Evolutionary conservation across 169 alveolate genomes (phyloP).

Genomic region (Cystoisospora suis): DNA sequence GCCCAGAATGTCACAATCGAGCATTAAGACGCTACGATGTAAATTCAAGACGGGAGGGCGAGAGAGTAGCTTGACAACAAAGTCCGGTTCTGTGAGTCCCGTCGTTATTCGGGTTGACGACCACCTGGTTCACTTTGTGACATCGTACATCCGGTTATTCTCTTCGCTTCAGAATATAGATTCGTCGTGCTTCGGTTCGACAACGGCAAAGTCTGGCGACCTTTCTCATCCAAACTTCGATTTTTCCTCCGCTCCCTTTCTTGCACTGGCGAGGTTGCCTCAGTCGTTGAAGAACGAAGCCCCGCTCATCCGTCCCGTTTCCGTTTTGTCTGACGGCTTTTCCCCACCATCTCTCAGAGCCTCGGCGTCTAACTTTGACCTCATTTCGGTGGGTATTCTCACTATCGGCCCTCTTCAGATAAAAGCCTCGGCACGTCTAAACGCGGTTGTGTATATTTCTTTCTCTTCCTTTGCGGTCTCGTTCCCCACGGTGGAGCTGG

Average conservation of each 20-base stretch:
- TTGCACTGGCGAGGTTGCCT: background rate
- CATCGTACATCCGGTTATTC: background rate
- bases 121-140: background rate
- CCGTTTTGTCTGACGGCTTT: background rate
- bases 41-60: background rate
- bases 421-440: background rate
- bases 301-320: background rate
- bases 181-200: too few relatives aligned
- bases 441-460: background rate
- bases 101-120: background rate
- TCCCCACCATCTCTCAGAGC: background rate
- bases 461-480: background rate
- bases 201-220: too few relatives aligned
- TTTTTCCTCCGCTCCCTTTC: background rate
- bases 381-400: background rate
- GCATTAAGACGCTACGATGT: too few relatives aligned
- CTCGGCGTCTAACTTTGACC: background rate
- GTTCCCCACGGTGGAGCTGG: background rate
- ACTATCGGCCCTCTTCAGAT: background rate
- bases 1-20: too few relatives aligned
- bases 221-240: background rate
- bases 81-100: too few relatives aligned
- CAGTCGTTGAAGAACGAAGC: background rate
- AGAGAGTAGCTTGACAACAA: too few relatives aligned
- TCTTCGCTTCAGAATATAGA: background rate